These are phyloP conservation scores for Starmerella kuoi DNA, from an alignment of 805 yeast species.

Conservation along the genomic window DNA sequence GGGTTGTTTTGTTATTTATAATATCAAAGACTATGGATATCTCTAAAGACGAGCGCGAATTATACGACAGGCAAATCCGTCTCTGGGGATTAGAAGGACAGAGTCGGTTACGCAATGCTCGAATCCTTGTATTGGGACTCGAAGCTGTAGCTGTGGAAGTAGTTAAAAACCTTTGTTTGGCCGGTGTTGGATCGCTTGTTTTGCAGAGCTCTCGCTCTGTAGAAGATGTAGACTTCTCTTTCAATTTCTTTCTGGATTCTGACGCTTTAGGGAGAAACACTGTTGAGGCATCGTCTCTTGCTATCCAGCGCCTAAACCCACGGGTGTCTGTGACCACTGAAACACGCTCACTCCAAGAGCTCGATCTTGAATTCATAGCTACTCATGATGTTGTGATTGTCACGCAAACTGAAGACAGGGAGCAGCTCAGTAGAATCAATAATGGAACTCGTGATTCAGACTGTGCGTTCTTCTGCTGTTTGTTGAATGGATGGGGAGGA, in stretches of 20 bases:
- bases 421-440: conserved; percentile 40
- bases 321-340: conserved; percentile 47
- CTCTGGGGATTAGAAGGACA: conserved; percentile 96
- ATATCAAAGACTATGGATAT: too few relatives aligned
- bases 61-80: conserved; percentile 88
- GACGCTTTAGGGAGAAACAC: conserved; percentile 35
- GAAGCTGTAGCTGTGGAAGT: conserved; percentile 70
- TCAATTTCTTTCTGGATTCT: conserved; percentile 49
- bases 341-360: conserved; percentile 29
- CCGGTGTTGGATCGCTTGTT: conserved; percentile 55
- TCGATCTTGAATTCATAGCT: conserved; percentile 33
- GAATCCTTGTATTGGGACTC: conserved; percentile 54
- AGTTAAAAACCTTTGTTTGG: conserved; percentile 64
- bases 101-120: conserved; percentile 56
- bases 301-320: conserved; percentile 65
- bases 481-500: conserved; percentile 71
- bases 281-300: conserved; percentile 36
- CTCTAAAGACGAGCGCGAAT: conserved; percentile 23
- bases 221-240: conserved; percentile 35
- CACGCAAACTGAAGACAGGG: conserved; percentile 41
- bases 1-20: too few relatives aligned
- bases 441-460: conserved; percentile 40
- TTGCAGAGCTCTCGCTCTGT: conserved; percentile 41
- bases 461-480: conserved; percentile 57
- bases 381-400: conserved; percentile 62